Conservation (phyloP, 2,329 filamentous ascomycete genomes). For the Teratosphaeria viscida region DNA sequence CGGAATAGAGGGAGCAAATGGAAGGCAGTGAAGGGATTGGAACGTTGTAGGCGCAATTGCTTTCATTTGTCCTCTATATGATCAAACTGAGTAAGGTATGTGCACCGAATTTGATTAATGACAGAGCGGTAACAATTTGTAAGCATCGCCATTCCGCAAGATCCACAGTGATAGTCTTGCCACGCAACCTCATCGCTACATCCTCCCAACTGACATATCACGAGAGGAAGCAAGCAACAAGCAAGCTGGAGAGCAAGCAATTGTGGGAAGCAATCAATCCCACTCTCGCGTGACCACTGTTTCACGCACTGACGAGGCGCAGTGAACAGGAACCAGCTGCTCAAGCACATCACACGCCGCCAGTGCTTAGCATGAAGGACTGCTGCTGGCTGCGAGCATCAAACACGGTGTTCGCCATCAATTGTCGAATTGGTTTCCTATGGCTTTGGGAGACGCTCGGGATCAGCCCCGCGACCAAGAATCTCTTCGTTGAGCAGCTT, state of each 20-base stretch:
- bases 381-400: neutral
- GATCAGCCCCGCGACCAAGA: constrained; percentile 53
- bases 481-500: constrained; percentile 66
- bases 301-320: neutral
- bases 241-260: neutral
- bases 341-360: neutral
- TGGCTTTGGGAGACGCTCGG: constrained; percentile 55
- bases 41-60: neutral
- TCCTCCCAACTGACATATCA: neutral
- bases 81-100: neutral
- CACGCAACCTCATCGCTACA: neutral
- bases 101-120: neutral
- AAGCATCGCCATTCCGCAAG: neutral
- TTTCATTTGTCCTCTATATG: neutral
- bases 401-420: neutral
- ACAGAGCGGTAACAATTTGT: neutral
- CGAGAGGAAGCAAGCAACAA: neutral
- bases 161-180: neutral
- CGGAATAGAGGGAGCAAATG: neutral
- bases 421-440: neutral
- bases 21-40: neutral
- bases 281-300: neutral
- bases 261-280: neutral
- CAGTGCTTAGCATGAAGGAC: neutral
- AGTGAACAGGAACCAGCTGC: neutral